These are phyloP conservation scores for Colletotrichum phormii DNA, from an alignment of 2,329 filamentous ascomycete species.

Conservation along the genomic window DNA sequence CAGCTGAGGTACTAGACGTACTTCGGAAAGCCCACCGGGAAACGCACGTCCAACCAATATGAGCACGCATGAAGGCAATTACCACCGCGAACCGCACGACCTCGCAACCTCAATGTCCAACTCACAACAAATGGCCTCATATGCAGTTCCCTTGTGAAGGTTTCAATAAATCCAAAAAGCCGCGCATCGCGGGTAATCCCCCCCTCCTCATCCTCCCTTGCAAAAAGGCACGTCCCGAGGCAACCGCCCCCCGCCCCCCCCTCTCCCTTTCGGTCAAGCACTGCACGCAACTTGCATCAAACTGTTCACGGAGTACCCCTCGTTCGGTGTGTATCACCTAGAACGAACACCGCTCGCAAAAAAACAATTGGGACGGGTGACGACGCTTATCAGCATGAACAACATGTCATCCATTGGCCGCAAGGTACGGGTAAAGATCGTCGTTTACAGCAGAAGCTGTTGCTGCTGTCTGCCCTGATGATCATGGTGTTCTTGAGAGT, in stretches of 20 bases:
- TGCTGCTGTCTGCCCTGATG: not conserved
- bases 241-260: no score
- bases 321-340: slow-evolving; percentile 19
- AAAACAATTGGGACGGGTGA: not conserved
- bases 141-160: not conserved
- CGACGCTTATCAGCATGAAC: not conserved
- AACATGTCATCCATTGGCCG: not conserved
- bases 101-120: not conserved
- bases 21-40: not conserved
- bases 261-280: not conserved
- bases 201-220: not conserved
- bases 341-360: not conserved
- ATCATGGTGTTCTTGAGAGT: not conserved
- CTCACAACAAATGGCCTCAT: not conserved
- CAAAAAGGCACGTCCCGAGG: not conserved
- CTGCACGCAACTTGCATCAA: not conserved
- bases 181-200: slow-evolving; percentile 14
- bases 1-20: not conserved
- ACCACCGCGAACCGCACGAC: not conserved
- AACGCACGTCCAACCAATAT: not conserved
- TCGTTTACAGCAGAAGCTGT: not conserved
- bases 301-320: not conserved
- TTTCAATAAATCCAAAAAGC: not conserved
- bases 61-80: not conserved
- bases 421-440: not conserved